Base-by-base conservation (phyloP, 106 monocot species). In the Acanthochlamys bracteata region DNA sequence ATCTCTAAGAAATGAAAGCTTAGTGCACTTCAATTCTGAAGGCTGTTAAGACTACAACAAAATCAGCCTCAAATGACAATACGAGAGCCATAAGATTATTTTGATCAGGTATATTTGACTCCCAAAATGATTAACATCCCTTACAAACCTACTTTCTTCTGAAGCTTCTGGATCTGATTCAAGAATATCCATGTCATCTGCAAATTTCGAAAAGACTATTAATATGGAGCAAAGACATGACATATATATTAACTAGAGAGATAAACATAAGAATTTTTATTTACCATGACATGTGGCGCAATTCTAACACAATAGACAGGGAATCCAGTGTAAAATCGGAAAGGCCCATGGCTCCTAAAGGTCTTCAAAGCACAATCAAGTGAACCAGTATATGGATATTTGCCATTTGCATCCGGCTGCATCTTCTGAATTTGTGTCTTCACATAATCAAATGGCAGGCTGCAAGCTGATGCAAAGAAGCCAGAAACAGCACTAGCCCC, bases 371-470 rank as follows among this genome's bases (percentile, higher is more conserved):
- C 80, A 59, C 92, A 93, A 42, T 93, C 92, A 57, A 88, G 26
- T 27, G 92, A 80, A 16, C 88, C 92, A 3, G 77, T 76, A 52
- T 93, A 93, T 25, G 92, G 92, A 61, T 84, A 93, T 63, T 93
- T 93, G 10, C 92, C 92, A 47, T 21, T 76, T 25, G 76, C 86
- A 66, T 83, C 80, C 56, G 83, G 81, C 51, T 83, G 90, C 89
- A 89, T 89, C 75, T 90, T 90, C 40, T 90, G 89, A 61, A 90
- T 90, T 60, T 90, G 89, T 27, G 89, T 90, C 55, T 90, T 90
- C n/a, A 90, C 89, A 20, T 90, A 90, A 57, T 90, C 89, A 57
- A 90, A 90, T 4, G 89, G 89, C 56, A 90, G 69, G 73, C 89
- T 90, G 79, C 85, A 90, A 21, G 89, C 85, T 2, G 89, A 69